Evolutionary conservation across 169 alveolate genomes (phyloP).

Genomic region (Plasmodium gonderi): DNA sequence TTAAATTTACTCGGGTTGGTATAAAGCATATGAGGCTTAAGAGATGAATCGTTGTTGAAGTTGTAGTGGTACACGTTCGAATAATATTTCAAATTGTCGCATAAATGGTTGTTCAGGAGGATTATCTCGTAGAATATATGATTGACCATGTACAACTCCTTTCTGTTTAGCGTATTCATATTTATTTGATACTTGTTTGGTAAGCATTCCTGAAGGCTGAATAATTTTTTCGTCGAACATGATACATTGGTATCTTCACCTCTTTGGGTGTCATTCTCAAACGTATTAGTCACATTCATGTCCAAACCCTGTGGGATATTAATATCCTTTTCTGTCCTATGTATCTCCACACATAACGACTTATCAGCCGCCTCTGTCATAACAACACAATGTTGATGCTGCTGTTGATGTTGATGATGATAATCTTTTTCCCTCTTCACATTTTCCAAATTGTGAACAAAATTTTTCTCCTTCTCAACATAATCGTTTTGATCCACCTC

Average conservation of each 20-base stretch:
- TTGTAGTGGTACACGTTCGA: constrained; percentile 53
- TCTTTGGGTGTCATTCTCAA: too few species aligned
- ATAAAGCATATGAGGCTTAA: constrained; percentile 25
- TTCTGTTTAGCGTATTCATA: constrained; percentile 24
- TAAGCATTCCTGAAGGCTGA: constrained; percentile 52
- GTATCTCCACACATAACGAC: background rate
- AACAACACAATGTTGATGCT: too few species aligned
- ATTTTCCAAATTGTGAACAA: too few species aligned
- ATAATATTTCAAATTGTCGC: constrained; percentile 61
- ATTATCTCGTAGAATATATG: constrained; percentile 71
- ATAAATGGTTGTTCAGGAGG: constrained; percentile 54
- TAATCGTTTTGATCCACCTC: background rate
- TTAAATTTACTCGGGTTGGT: constrained; percentile 57
- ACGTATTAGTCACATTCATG: too few species aligned
- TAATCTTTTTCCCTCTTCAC: background rate
- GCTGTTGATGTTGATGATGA: too few species aligned
- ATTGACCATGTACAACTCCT: constrained; percentile 62
- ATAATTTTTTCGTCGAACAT: constrained; percentile 12
- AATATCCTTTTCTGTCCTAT: background rate
- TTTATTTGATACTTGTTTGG: constrained; percentile 66
- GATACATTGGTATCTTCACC: too few species aligned
- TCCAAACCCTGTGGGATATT: background rate
- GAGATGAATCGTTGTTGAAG: background rate
- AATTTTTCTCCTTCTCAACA: too few species aligned
- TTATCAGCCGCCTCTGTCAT: background rate